phyloP scores from a whole-genome alignment of 2,329 filamentous ascomycete genomes.

The Monascus ruber region DNA sequence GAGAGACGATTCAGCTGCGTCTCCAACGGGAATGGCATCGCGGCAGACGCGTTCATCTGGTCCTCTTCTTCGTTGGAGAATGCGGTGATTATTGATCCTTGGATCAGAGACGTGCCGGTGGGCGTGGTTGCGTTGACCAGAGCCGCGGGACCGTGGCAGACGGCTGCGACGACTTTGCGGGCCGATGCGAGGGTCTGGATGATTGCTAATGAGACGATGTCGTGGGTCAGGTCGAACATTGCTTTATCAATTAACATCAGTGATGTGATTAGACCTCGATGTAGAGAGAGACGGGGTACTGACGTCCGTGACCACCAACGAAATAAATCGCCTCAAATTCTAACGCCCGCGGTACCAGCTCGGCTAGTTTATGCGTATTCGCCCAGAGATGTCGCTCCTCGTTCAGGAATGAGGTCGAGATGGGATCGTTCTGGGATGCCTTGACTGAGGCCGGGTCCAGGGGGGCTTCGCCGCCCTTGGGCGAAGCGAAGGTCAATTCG shows the following conservation, averaged over 20 bases:
- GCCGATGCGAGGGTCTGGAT: slow-evolving; percentile 34
- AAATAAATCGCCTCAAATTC: slow-evolving; percentile 52
- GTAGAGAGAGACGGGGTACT: slow-evolving; percentile 9
- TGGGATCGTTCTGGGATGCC: slow-evolving; percentile 39
- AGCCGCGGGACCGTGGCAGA: slow-evolving; percentile 39
- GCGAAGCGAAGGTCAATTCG: slow-evolving; percentile 46
- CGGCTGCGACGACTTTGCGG: slow-evolving; percentile 32
- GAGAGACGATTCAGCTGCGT: slow-evolving; percentile 29
- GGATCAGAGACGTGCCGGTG: slow-evolving; percentile 32
- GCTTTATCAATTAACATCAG: slow-evolving; percentile 6
- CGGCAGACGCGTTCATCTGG: slow-evolving; percentile 25
- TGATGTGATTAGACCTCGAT: neutral
- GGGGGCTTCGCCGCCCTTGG: slow-evolving; percentile 46
- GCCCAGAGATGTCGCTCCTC: slow-evolving; percentile 49
- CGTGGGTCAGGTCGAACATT: slow-evolving; percentile 35
- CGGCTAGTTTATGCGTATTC: slow-evolving; percentile 45
- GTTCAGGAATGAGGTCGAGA: slow-evolving; percentile 40
- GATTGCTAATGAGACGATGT: slow-evolving; percentile 25
- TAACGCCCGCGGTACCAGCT: slow-evolving; percentile 42
- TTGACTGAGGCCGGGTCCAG: slow-evolving; percentile 47
- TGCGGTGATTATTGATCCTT: slow-evolving; percentile 32
- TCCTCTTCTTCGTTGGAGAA: slow-evolving; percentile 41
- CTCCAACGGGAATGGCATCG: slow-evolving; percentile 38
- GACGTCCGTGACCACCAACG: slow-evolving; percentile 44
- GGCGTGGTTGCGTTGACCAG: slow-evolving; percentile 34